Base-by-base conservation (phyloP, 495 filamentous ascomycete genomes). In the Hyaloscypha hepaticicola region DNA sequence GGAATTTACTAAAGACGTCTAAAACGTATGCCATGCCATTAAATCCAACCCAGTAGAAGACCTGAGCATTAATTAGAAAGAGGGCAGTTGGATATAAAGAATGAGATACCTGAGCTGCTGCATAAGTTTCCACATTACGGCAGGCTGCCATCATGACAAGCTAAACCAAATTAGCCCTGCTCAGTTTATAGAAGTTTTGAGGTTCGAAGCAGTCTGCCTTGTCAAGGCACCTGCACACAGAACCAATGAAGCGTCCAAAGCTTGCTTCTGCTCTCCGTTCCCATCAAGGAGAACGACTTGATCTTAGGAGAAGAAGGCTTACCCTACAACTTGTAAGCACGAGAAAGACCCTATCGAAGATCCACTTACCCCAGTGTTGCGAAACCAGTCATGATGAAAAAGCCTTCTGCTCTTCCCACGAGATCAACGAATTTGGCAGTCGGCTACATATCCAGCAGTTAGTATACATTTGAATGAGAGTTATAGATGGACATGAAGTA, bases 351-450 rank as follows among this genome's bases (percentile, higher is more conserved):
- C 19, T 4, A 19, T 16, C 16, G 38, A 45, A 45, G 16, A 4
- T 45, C 9, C 19, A 8, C 38, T 45, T 19, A 45, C 76, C 77
- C 58, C 14, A 66, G 3, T 16, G 69, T 69, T 55, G 66, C 63
- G 61, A 74, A 71, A 4, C 55, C 69, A 33, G 71, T 69, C 69
- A 74, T 75, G 22, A 77, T 50, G 0, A 64, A 48, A 49, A 76
- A 73, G 16, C 73, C 78, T 55, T 76, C 66, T 16, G 75, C 63
- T 56, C 77, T 72, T 51, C 83, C 86, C 76, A 80, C 85, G 5
- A 85, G 69, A 68, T 88, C 82, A 58, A 87, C 67, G 48, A 88
- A 74, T 65, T 86, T 85, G 22, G 85, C 83, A 14, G 83, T 70
- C 1, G 86, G 80, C 27, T 45, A 45, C 14, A 45, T 4, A 19